Conservation (phyloP, 106 monocot species). For the Acorus calamus region DNA sequence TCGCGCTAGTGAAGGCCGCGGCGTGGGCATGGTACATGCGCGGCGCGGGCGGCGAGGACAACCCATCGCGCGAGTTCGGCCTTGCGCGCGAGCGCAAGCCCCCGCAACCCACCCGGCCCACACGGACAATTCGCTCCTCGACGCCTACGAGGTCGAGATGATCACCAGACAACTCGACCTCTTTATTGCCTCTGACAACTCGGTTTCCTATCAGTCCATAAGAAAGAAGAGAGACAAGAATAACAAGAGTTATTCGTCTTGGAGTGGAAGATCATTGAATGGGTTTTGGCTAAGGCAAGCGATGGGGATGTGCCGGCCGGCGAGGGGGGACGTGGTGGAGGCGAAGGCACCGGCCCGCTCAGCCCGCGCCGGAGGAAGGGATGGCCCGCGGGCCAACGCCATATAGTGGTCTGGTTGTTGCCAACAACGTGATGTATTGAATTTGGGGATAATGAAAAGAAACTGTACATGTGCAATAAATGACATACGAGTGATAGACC, state of each 20-base stretch:
- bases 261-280: background rate
- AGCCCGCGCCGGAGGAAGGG: too few relatives aligned
- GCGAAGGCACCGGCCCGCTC: background rate
- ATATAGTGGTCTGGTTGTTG: too few relatives aligned
- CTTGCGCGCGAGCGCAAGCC: background rate
- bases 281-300: conserved; percentile 28
- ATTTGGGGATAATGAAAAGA: too few relatives aligned
- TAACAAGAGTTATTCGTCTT: too few relatives aligned
- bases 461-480: too few relatives aligned
- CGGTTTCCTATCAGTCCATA: too few relatives aligned
- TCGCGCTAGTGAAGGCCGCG: conserved; percentile 24
- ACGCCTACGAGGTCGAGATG: conserved; percentile 50
- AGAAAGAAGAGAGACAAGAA: too few relatives aligned
- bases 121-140: conserved; percentile 18
- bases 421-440: too few relatives aligned
- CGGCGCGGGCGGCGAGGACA: conserved; percentile 9
- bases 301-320: conserved; percentile 25
- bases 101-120: conserved; percentile 8
- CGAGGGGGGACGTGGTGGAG: conserved; percentile 13
- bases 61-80: background rate
- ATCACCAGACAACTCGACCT: conserved; percentile 39
- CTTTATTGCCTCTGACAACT: background rate
- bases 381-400: too few relatives aligned
- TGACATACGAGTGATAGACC: too few relatives aligned
- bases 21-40: conserved; percentile 42